phyloP scores from a whole-genome alignment of 805 yeast genomes.

The Candida odintsovae region DNA sequence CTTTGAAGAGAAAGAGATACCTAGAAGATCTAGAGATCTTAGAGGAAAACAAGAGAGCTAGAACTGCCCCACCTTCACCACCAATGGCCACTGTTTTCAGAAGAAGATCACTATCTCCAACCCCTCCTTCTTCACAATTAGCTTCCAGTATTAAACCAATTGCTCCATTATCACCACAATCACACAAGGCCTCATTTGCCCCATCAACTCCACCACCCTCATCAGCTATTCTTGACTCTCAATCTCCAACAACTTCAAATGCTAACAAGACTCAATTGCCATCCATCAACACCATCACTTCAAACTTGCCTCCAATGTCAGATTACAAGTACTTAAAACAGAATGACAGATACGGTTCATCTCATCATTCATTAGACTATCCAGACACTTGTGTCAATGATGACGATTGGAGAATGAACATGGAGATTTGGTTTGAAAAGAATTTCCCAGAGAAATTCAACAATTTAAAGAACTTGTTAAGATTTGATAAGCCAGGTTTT shows the following conservation, averaged over 20 bases:
- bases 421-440: constrained; percentile 35
- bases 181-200: constrained; percentile 10
- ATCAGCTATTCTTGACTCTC: background rate
- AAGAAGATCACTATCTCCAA: constrained; percentile 22
- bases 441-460: constrained; percentile 34
- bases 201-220: constrained; percentile 7
- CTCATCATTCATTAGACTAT: constrained; percentile 18
- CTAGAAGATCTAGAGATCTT: constrained; percentile 10
- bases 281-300: constrained; percentile 9
- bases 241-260: constrained; percentile 4
- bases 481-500: constrained; percentile 25
- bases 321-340: constrained; percentile 16
- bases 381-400: constrained; percentile 33
- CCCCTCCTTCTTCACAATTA: constrained; percentile 8
- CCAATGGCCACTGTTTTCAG: constrained; percentile 20
- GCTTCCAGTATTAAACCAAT: background rate
- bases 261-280: constrained; percentile 18
- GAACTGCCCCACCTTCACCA: constrained; percentile 42
- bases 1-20: constrained; percentile 19
- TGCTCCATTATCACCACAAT: constrained; percentile 9
- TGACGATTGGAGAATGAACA: constrained; percentile 39
- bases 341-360: constrained; percentile 13
- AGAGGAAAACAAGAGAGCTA: constrained; percentile 30
- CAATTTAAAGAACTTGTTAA: constrained; percentile 32
- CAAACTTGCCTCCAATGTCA: constrained; percentile 1